These are phyloP conservation scores for Aquanectria penicillioides DNA, from an alignment of 2,329 filamentous ascomycete genomes.

Conservation along the genomic window DNA sequence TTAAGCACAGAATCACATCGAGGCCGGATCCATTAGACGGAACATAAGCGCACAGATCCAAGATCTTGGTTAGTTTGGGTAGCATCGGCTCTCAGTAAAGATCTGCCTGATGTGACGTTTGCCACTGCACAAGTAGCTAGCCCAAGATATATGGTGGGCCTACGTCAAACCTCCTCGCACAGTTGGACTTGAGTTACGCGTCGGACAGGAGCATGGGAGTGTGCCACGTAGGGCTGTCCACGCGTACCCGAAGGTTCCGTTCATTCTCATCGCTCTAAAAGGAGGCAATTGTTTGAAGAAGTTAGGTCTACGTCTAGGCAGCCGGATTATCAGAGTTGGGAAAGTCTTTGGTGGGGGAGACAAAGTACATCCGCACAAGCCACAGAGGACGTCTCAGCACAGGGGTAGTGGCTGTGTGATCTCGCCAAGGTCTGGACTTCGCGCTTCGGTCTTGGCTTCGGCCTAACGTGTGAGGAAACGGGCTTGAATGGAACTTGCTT, in stretches of 20 bases:
- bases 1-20: too few relatives aligned
- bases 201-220: too few relatives aligned
- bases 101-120: too few relatives aligned
- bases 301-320: background rate
- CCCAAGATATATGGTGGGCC: too few relatives aligned
- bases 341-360: background rate
- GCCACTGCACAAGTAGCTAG: too few relatives aligned
- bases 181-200: too few relatives aligned
- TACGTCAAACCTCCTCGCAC: too few relatives aligned
- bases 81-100: too few relatives aligned
- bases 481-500: background rate
- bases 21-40: too few relatives aligned
- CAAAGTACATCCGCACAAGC: background rate
- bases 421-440: background rate
- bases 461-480: background rate
- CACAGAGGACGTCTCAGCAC: background rate
- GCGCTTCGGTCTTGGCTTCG: conserved; percentile 3
- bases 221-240: background rate
- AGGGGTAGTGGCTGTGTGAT: conserved; percentile 4
- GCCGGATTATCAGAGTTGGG: background rate
- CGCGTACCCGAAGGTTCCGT: background rate
- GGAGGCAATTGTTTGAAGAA: background rate
- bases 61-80: too few relatives aligned
- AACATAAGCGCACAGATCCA: too few relatives aligned
- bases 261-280: too few relatives aligned